Percentiles rank a stretch among this genome's conserved stretches.
Evolutionary conservation across 129 eudicot species (phyloP).

Genomic region (Oenanthe sinensis): DNA sequence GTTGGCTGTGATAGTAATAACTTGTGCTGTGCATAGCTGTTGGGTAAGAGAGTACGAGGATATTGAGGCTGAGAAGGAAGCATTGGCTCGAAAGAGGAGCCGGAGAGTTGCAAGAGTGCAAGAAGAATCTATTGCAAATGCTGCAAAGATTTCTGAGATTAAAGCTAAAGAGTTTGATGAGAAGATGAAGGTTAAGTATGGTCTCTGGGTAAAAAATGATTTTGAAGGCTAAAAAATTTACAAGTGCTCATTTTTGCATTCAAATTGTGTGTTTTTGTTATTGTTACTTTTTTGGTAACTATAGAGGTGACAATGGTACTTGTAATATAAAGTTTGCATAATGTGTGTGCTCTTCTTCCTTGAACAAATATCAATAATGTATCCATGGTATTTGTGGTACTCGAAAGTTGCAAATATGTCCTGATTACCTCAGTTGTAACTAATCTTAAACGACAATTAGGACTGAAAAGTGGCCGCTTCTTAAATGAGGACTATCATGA

Average conservation of each 20-base stretch:
- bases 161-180: conserved; percentile 44
- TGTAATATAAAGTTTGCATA: neutral
- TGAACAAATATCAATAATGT: neutral
- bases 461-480: neutral
- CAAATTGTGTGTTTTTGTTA: neutral
- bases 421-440: too few relatives aligned
- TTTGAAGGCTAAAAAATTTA: conserved; percentile 20
- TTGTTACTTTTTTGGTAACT: conserved; percentile 23
- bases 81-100: conserved; percentile 32
- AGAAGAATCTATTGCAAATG: conserved; percentile 41
- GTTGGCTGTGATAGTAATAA: conserved; percentile 31
- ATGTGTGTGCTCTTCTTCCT: neutral
- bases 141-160: conserved; percentile 19
- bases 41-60: conserved; percentile 45
- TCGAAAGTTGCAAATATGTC: neutral
- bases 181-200: conserved; percentile 42
- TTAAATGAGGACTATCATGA: neutral
- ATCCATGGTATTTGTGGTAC: neutral
- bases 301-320: conserved; percentile 23
- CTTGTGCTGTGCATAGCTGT: conserved; percentile 47
- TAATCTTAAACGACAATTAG: too few relatives aligned
- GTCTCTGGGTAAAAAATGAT: conserved; percentile 33
- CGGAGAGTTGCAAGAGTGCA: conserved; percentile 33
- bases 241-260: neutral
- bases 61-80: conserved; percentile 42